Percentiles rank a stretch among this genome's conserved stretches.
These are phyloP conservation scores for Trichoderma erinaceum DNA, from an alignment of 495 filamentous ascomycete species.

Conservation along the genomic window DNA sequence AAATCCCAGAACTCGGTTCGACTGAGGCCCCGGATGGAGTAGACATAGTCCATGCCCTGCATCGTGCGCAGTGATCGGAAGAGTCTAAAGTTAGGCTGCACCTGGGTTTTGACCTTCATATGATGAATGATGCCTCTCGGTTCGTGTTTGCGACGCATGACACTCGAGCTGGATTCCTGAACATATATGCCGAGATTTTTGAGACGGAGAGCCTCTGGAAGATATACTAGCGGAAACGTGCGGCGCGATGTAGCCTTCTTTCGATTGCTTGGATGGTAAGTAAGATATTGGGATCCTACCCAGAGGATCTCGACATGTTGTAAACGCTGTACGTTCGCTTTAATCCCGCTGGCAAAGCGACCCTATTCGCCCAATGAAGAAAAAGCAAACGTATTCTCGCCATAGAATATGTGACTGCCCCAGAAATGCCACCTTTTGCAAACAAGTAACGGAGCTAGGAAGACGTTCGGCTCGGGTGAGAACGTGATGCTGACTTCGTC, in stretches of 20 bases:
- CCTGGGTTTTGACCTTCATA: conserved; percentile 24
- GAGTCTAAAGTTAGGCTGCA: conserved; percentile 30
- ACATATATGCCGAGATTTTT: conserved; percentile 32
- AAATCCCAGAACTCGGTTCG: conserved; percentile 33
- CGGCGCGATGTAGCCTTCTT: conserved; percentile 21
- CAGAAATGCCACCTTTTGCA: conserved; percentile 30
- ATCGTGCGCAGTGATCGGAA: conserved; percentile 28
- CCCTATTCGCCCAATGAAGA: conserved; percentile 37
- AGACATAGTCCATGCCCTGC: conserved; percentile 36
- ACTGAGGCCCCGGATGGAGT: conserved; percentile 32
- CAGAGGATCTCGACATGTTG: conserved; percentile 34
- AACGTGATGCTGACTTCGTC: conserved; percentile 23
- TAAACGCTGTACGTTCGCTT: conserved; percentile 26
- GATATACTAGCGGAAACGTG: conserved; percentile 23
- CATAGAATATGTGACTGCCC: conserved; percentile 36
- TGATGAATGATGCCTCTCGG: conserved; percentile 5
- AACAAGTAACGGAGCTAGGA: conserved; percentile 27
- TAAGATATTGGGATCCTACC: conserved; percentile 25
- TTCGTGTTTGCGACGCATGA: conserved; percentile 29
- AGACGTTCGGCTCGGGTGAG: conserved; percentile 22
- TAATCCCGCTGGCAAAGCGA: conserved; percentile 34
- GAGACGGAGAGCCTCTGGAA: conserved; percentile 28
- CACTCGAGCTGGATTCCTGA: conserved; percentile 22
- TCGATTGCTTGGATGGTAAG: conserved; percentile 7
- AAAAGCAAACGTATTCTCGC: conserved; percentile 40